A percentile compares a stretch with the other conserved stretches of the same genome.
phyloP scores from a whole-genome alignment of 2,329 filamentous ascomycete species.

The Tolypocladium endophyticum region DNA sequence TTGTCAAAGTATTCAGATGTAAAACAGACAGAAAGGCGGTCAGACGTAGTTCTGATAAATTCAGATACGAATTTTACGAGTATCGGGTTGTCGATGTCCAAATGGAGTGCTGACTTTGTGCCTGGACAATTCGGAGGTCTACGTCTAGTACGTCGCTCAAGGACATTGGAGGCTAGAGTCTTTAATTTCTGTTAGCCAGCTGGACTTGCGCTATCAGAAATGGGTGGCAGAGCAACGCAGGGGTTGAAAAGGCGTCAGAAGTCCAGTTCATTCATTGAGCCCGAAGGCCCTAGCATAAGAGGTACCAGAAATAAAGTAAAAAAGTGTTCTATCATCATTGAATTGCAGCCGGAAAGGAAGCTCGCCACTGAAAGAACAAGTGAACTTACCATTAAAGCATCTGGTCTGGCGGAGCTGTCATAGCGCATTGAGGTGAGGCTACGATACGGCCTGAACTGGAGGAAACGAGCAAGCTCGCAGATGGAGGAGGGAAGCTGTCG shows the following conservation, averaged over 20 bases:
- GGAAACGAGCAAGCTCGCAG: not conserved
- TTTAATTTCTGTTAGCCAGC: conserved; percentile 3
- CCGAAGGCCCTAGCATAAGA: conserved; percentile 76
- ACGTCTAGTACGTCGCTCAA: not conserved
- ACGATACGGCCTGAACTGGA: not conserved
- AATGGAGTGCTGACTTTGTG: not conserved
- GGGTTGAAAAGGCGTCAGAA: conserved; percentile 49
- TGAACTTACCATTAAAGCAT: conserved; percentile 21
- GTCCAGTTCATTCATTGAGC: conserved; percentile 76
- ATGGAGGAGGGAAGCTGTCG: not conserved
- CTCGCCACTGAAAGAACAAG: conserved; percentile 1
- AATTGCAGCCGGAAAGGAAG: conserved; percentile 6
- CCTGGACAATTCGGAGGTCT: not conserved
- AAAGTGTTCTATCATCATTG: conserved; percentile 63
- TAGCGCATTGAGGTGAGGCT: not conserved
- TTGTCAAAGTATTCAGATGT: conserved; percentile 5
- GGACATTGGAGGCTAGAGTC: not conserved
- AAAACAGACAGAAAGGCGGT: conserved; percentile 6
- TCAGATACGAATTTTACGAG: not conserved
- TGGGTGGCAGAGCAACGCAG: not conserved
- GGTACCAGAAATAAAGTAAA: conserved; percentile 79
- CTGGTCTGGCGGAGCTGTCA: not conserved
- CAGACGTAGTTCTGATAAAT: not conserved
- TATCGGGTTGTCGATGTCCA: not conserved
- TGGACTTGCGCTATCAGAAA: not conserved